Evolutionary conservation across 2,329 filamentous ascomycete species (phyloP), one percentile per base, ranked within the genome.

Genomic region (Rutstroemia sp.): DNA sequence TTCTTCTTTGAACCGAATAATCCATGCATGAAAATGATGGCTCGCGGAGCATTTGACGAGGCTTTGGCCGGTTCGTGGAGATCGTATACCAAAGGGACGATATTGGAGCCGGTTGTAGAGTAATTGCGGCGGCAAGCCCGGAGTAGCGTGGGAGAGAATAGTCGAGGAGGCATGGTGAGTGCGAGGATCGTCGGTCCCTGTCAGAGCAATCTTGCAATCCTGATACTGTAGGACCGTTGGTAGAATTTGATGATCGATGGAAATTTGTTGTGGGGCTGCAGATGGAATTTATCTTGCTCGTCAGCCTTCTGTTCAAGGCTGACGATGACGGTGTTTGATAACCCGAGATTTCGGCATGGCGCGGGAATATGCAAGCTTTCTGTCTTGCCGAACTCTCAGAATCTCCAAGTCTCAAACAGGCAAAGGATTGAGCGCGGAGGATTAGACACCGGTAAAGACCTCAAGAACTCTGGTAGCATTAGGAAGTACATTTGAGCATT

Each of bases 1-100:
- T 97, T 97, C 75, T 90, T 91, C 75, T 95, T 96, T 39, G 90
- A 96, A 19, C 92, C 92, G 68, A 97, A 96, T 10, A 97, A 78
- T 1, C 94, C 92, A 70, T 97, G 92, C 67, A 97, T 82, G 63
- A 97, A 88, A 60, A 97, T 73, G 61, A 97, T 90, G 2, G 92
- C 88, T 41, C 74, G 67, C 59, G 74, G 72, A 58, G 71, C 69
- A 66, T 76, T 70, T 54, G 71, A 68, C 25, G 72, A 70, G 2
- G 71, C 70, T 50, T 75, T 76, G 1, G 74, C 65, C n/a, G 87
- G 83, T 65, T 80, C 74, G 68, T 90, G 83, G 45, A 88, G 74
- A 65, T 90, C 86, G 69, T 81, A 90, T 1, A 79, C 79, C 38
- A 91, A 72, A 34, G 58, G 38, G 6, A 65, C 45, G 49, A 53